These are phyloP conservation scores for Lachnellula occidentalis DNA, from an alignment of 2,329 filamentous ascomycete genomes.

Conservation along the genomic window DNA sequence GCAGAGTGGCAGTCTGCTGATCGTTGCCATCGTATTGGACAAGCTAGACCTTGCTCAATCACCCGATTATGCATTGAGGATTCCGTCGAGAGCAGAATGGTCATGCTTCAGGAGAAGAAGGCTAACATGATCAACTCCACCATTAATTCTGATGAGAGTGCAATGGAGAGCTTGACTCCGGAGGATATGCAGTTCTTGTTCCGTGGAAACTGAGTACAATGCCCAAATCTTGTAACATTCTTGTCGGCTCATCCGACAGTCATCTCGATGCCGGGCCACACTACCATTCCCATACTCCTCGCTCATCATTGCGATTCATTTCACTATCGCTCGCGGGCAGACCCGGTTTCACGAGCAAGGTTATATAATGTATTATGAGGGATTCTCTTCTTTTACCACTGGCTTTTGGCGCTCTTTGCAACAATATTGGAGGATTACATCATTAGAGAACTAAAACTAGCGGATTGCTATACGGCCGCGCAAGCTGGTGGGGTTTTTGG, in stretches of 20 bases:
- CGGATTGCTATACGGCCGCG: too few relatives aligned
- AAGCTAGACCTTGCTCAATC: slow-evolving; percentile 88
- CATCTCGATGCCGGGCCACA: too few relatives aligned
- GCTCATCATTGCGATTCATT: too few relatives aligned
- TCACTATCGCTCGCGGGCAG: too few relatives aligned
- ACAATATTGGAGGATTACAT: too few relatives aligned
- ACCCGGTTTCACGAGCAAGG: too few relatives aligned
- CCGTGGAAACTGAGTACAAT: slow-evolving; percentile 49
- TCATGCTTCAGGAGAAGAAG: slow-evolving; percentile 96
- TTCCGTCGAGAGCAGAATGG: slow-evolving; percentile 92
- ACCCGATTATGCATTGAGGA: slow-evolving; percentile 95
- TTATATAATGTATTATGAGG: too few relatives aligned
- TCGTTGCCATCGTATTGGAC: slow-evolving; percentile 88
- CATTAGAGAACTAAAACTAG: too few relatives aligned
- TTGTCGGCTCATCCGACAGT: neutral
- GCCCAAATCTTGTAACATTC: neutral
- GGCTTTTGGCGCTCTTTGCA: too few relatives aligned
- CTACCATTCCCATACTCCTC: too few relatives aligned
- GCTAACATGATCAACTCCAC: slow-evolving; percentile 96
- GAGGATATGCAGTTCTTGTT: slow-evolving; percentile 97
- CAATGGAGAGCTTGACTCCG: slow-evolving; percentile 84
- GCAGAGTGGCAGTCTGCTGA: slow-evolving; percentile 98
- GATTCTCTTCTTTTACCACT: too few relatives aligned
- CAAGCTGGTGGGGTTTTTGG: too few relatives aligned
- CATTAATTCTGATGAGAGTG: slow-evolving; percentile 86